Evolutionary conservation across 2,329 filamentous ascomycete genomes (phyloP).

Genomic region (Xylaria sp.): DNA sequence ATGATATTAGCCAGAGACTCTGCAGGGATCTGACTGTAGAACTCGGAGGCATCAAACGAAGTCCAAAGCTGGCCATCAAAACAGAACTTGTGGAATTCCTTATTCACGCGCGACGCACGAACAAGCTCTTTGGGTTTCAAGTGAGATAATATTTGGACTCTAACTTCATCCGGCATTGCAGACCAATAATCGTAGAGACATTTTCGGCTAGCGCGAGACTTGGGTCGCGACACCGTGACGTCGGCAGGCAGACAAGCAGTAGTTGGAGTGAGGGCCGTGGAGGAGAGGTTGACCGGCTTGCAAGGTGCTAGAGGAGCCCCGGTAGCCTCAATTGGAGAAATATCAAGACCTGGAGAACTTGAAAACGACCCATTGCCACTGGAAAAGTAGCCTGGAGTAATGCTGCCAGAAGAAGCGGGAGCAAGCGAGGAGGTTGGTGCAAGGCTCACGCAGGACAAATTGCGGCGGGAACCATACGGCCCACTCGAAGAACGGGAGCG

Average conservation of each 20-base stretch:
- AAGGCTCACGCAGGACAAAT: slow-evolving; percentile 66
- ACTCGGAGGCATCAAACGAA: slow-evolving; percentile 82
- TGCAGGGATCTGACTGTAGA: slow-evolving; percentile 87
- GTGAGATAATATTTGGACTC: slow-evolving; percentile 79
- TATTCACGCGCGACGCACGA: slow-evolving; percentile 79
- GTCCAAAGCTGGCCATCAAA: slow-evolving; percentile 97
- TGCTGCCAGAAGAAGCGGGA: slow-evolving; percentile 49
- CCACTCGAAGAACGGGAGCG: slow-evolving; percentile 74
- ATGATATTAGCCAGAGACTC: slow-evolving; percentile 87
- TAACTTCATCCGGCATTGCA: slow-evolving; percentile 83
- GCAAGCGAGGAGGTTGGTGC: slow-evolving; percentile 57
- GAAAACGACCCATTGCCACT: slow-evolving; percentile 53
- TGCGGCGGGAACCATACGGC: slow-evolving; percentile 67
- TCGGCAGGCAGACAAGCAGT: slow-evolving; percentile 73
- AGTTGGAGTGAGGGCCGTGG: slow-evolving; percentile 53
- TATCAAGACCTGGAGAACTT: slow-evolving; percentile 54
- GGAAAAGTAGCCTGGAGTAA: slow-evolving; percentile 48
- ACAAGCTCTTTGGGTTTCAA: slow-evolving; percentile 84
- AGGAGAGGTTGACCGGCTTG: slow-evolving; percentile 63
- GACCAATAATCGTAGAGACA: slow-evolving; percentile 76
- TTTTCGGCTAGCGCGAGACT: slow-evolving; percentile 47
- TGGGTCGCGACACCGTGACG: slow-evolving; percentile 58
- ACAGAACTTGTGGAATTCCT: slow-evolving; percentile 81
- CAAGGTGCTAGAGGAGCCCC: slow-evolving; percentile 63
- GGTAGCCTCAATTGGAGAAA: slow-evolving; percentile 53